A percentile compares a stretch with the other conserved stretches of the same genome.
These are phyloP conservation scores for Eragrostis nindensis DNA, from an alignment of 176 grass and related monocot species.

Conservation along the genomic window DNA sequence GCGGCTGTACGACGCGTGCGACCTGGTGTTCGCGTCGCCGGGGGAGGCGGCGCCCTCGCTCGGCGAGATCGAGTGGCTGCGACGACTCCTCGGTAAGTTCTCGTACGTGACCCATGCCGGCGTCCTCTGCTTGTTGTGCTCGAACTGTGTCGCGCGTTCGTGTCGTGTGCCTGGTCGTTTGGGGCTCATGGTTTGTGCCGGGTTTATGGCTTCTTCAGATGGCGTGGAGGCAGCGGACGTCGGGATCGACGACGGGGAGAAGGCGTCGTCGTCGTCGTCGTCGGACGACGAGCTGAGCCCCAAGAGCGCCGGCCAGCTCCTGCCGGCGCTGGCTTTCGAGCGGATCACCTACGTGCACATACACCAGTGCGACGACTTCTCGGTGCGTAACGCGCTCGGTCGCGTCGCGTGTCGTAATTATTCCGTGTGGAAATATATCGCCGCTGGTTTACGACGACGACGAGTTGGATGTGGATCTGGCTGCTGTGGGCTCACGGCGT, in stretches of 20 bases:
- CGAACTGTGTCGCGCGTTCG: too few species aligned
- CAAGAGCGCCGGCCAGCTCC: slow-evolving; percentile 27
- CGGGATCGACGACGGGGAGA: slow-evolving; percentile 71
- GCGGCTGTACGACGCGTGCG: slow-evolving; percentile 74
- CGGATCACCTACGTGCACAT: slow-evolving; percentile 83
- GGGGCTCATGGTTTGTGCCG: not conserved
- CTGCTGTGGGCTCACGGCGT: not conserved
- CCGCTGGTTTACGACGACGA: not conserved
- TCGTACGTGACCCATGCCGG: not conserved
- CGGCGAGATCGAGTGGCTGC: slow-evolving; percentile 61
- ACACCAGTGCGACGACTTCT: slow-evolving; percentile 74
- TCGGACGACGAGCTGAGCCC: slow-evolving; percentile 45
- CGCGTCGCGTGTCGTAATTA: not conserved
- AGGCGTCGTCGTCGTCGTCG: not conserved
- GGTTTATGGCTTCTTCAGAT: slow-evolving; percentile 37
- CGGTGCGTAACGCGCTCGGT: slow-evolving; percentile 39
- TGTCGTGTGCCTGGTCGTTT: too few species aligned
- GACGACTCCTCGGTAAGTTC: slow-evolving; percentile 53
- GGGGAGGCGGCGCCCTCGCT: slow-evolving; percentile 5
- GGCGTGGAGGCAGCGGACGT: slow-evolving; percentile 65
- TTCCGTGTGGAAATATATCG: not conserved
- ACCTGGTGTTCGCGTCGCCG: slow-evolving; percentile 59
- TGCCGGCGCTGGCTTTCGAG: slow-evolving; percentile 55
- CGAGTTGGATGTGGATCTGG: not conserved
- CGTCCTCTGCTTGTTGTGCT: too few species aligned